Evolutionary conservation across 768 basidiomycete species (phyloP).

Genomic region (Leucogyrophana mollusca): DNA sequence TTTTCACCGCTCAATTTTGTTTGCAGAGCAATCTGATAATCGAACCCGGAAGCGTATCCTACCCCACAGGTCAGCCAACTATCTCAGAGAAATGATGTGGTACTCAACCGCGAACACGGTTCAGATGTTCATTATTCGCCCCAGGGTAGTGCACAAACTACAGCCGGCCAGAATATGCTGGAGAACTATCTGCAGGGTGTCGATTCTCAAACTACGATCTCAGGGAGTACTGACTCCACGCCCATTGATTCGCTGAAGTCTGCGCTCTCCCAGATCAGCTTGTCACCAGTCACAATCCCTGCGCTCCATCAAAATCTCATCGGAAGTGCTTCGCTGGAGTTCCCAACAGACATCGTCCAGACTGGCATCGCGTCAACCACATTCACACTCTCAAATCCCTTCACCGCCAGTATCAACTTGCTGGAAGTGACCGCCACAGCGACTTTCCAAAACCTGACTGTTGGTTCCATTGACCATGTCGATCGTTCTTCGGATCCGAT

Average conservation of each 20-base stretch:
- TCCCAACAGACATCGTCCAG: slow-evolving; percentile 60
- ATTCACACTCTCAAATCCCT: slow-evolving; percentile 64
- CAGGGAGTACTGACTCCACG: slow-evolving; percentile 55
- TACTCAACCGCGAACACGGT: background rate
- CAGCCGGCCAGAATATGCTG: slow-evolving; percentile 54
- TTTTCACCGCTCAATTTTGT: slow-evolving; percentile 2
- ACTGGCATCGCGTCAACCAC: slow-evolving; percentile 59
- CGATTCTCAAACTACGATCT: slow-evolving; percentile 52
- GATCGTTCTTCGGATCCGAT: slow-evolving; percentile 59
- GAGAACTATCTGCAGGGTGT: slow-evolving; percentile 71
- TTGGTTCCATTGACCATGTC: slow-evolving; percentile 58
- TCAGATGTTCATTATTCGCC: slow-evolving; percentile 62
- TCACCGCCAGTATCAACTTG: slow-evolving; percentile 70
- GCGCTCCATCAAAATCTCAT: slow-evolving; percentile 64
- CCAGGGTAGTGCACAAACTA: slow-evolving; percentile 45
- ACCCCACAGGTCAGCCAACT: slow-evolving; percentile 47
- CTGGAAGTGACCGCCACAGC: slow-evolving; percentile 53
- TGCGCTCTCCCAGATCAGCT: slow-evolving; percentile 57
- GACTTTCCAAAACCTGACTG: slow-evolving; percentile 49
- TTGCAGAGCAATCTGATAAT: slow-evolving; percentile 53
- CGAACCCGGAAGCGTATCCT: slow-evolving; percentile 53
- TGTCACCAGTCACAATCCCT: slow-evolving; percentile 64
- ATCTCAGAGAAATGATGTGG: background rate
- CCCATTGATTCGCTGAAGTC: slow-evolving; percentile 57
- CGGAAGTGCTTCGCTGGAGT: slow-evolving; percentile 49